Evolutionary conservation across 495 filamentous ascomycete genomes (phyloP), one percentile per base, ranked within the genome.

Genomic region (Xanthoparmelia taractica): DNA sequence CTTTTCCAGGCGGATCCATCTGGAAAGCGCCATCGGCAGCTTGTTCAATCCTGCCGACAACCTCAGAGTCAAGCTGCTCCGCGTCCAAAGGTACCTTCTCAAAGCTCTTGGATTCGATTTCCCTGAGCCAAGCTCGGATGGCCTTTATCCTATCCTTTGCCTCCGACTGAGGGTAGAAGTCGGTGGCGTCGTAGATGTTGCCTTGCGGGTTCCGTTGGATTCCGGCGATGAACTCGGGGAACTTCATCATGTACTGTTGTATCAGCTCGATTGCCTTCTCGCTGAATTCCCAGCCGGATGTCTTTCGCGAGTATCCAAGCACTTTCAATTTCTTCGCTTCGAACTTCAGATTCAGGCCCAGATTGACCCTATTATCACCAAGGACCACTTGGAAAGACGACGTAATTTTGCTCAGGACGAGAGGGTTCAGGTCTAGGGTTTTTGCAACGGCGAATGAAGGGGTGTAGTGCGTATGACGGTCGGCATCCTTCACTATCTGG

Each of bases 321-420:
- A 99, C 95, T 74, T 99, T 99, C 61, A 91, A 84, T 75, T 97
- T 95, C 74, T 86, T 91, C 0, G 87, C 87, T 73, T 99, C 93
- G 62, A 97, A 97, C 71, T 99, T 99, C 63, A 99, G 78, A 70
- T 97, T 99, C 47, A 99, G 79, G 12, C 95, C 95, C 18, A 99
- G 77, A 68, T 99, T 97, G 47, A 95, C 81, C 54, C 87, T 83
- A 57, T 85, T 81, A 4, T 89, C 90, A 29, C 88, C 82, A 5
- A 93, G 86, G 50, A 84, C 81, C 59, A 97, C 91, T 43, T 84
- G 86, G 74, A 96, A 97, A 0, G 92, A 89, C 0, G 93, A 94
- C 0, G 94, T 97, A 64, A 99, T 90, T 78, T 96, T 99, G 73
- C 91, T 94, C 29, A 99, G 78, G 1, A 93, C 87, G 47, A 99